A percentile compares a stretch with the other conserved stretches of the same genome.
These are phyloP conservation scores for Aspergillus glaucus DNA, from an alignment of 2,329 filamentous ascomycete genomes.

Conservation along the genomic window DNA sequence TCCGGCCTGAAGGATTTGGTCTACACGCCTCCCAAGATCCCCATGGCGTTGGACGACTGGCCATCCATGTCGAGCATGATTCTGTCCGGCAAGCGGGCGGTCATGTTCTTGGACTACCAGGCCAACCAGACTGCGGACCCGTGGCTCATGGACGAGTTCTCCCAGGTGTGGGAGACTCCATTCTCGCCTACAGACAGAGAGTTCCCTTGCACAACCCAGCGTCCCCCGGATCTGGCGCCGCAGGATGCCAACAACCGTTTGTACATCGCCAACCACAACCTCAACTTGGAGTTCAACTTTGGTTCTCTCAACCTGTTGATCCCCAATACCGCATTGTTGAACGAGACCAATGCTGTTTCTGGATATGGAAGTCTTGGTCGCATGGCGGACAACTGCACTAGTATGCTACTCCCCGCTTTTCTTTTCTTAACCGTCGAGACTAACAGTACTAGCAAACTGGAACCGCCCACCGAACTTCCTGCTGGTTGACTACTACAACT, in stretches of 20 bases:
- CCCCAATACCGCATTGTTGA: conserved; percentile 63
- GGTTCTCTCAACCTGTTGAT: conserved; percentile 60
- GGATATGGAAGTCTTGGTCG: conserved; percentile 62
- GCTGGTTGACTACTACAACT: conserved; percentile 81
- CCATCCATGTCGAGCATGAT: conserved; percentile 76
- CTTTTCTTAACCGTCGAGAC: background rate
- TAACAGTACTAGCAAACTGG: conserved; percentile 47
- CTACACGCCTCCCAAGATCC: conserved; percentile 65
- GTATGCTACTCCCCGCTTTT: conserved; percentile 17
- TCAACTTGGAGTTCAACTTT: conserved; percentile 70
- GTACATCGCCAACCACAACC: conserved; percentile 85
- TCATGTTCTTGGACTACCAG: conserved; percentile 80
- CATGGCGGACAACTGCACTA: conserved; percentile 57
- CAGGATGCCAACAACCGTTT: conserved; percentile 56
- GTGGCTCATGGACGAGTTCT: conserved; percentile 83
- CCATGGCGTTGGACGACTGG: conserved; percentile 71
- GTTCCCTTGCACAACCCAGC: conserved; percentile 74
- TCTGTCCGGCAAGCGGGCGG: conserved; percentile 60
- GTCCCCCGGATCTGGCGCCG: conserved; percentile 60
- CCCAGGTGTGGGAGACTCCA: conserved; percentile 83
- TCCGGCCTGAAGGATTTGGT: conserved; percentile 67
- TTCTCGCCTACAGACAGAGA: conserved; percentile 64
- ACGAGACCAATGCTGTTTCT: conserved; percentile 62
- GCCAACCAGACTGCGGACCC: conserved; percentile 72
- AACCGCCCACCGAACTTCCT: conserved; percentile 67